Evolutionary conservation across 2,329 filamentous ascomycete genomes (phyloP).

Genomic region (Thelonectria olida): DNA sequence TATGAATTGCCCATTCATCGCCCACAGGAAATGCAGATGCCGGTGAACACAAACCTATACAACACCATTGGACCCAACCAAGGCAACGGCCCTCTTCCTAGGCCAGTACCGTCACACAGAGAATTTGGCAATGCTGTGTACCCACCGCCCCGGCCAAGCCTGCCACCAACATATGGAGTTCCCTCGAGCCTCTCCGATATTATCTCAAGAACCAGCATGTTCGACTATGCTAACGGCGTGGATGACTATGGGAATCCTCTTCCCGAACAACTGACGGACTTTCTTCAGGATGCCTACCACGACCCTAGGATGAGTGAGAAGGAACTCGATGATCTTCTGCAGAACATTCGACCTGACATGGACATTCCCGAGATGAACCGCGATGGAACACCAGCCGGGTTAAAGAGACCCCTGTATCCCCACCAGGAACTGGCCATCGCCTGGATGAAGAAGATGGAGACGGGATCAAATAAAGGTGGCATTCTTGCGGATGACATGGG

Average conservation of each 20-base stretch:
- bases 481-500: constrained; percentile 96
- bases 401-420: constrained; percentile 76
- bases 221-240: constrained; percentile 47
- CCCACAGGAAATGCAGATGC: neutral
- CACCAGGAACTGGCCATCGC: constrained; percentile 85
- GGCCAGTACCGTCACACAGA: neutral
- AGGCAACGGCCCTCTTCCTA: neutral
- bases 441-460: constrained; percentile 87
- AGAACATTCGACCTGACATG: constrained; percentile 78
- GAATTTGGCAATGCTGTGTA: neutral
- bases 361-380: constrained; percentile 69
- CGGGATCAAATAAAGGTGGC: constrained; percentile 81
- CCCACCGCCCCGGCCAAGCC: constrained; percentile 10
- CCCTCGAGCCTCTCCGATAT: constrained; percentile 42
- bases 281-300: constrained; percentile 45
- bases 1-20: neutral
- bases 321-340: constrained; percentile 74
- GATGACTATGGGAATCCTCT: constrained; percentile 51
- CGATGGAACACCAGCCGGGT: constrained; percentile 73
- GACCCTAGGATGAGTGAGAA: constrained; percentile 58
- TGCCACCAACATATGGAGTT: neutral
- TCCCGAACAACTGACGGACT: constrained; percentile 25
- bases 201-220: constrained; percentile 49
- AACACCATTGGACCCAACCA: neutral
- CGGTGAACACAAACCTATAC: neutral